Evolutionary conservation across 2,329 filamentous ascomycete species (phyloP).

Genomic region (Fusarium tricinctum): DNA sequence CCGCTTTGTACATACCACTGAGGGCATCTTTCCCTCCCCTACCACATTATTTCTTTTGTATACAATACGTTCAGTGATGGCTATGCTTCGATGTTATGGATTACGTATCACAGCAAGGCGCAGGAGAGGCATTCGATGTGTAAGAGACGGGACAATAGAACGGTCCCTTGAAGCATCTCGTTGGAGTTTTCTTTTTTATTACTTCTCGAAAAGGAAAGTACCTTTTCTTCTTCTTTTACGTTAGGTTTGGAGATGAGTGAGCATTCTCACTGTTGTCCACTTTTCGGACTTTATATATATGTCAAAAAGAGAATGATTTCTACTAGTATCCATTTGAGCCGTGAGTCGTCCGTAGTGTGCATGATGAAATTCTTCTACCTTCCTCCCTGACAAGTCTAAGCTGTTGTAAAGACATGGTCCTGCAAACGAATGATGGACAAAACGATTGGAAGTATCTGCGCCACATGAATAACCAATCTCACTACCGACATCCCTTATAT

Average conservation of each 20-base stretch:
- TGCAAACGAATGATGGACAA: slow-evolving; percentile 46
- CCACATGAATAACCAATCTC: slow-evolving; percentile 54
- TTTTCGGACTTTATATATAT: slow-evolving; percentile 19
- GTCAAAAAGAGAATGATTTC: slow-evolving; percentile 35
- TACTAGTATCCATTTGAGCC: slow-evolving; percentile 19
- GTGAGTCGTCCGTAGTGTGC: slow-evolving; percentile 17
- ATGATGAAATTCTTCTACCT: slow-evolving; percentile 17
- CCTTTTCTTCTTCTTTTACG: slow-evolving; percentile 17
- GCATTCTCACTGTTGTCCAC: slow-evolving; percentile 34
- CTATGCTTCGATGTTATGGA: slow-evolving; percentile 38
- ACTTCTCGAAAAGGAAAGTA: slow-evolving; percentile 23
- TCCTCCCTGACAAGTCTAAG: slow-evolving; percentile 29
- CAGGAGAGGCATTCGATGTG: slow-evolving; percentile 33
- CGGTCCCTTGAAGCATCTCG: slow-evolving; percentile 30
- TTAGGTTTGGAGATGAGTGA: slow-evolving; percentile 12
- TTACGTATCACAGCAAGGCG: slow-evolving; percentile 46
- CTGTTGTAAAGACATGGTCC: slow-evolving; percentile 42
- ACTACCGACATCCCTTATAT: slow-evolving; percentile 48
- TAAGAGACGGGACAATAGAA: slow-evolving; percentile 27
- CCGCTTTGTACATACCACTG: slow-evolving; percentile 15
- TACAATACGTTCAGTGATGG: slow-evolving; percentile 34
- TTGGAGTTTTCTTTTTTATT: slow-evolving; percentile 34
- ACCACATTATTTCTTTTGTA: slow-evolving; percentile 40
- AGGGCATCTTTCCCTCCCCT: slow-evolving; percentile 25
- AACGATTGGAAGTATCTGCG: slow-evolving; percentile 49